phyloP scores from a whole-genome alignment of 140 eudicot species.

The Stevia rebaudiana region DNA sequence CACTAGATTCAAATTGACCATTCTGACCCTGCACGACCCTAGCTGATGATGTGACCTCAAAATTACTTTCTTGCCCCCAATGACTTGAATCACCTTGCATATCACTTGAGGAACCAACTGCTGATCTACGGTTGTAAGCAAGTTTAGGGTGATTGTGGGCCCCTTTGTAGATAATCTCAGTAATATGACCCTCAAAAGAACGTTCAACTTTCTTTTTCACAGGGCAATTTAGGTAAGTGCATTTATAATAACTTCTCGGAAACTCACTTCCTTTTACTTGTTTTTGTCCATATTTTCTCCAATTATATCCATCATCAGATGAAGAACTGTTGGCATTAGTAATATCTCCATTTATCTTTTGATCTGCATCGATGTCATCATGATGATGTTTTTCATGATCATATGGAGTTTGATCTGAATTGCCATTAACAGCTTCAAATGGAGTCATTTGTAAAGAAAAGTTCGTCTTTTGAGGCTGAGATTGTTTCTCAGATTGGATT shows the following conservation, averaged over 20 bases:
- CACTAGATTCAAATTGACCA: conserved; percentile 51
- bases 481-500: conserved; percentile 40
- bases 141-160: conserved; percentile 80
- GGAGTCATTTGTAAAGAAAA: conserved; percentile 23
- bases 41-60: conserved; percentile 53
- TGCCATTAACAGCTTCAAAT: conserved; percentile 22
- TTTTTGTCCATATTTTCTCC: conserved; percentile 91
- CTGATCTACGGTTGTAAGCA: conserved; percentile 49
- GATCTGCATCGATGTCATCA: conserved; percentile 45
- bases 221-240: conserved; percentile 68
- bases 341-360: conserved; percentile 36
- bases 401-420: conserved; percentile 12
- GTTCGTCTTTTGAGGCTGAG: conserved; percentile 31
- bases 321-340: conserved; percentile 38
- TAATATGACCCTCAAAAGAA: conserved; percentile 74
- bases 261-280: conserved; percentile 90
- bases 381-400: conserved; percentile 37
- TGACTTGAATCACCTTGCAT: conserved; percentile 26
- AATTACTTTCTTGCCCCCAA: conserved; percentile 58
- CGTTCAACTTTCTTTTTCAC: conserved; percentile 86
- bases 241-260: conserved; percentile 82
- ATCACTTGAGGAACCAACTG: conserved; percentile 44
- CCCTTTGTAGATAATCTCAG: conserved; percentile 79
- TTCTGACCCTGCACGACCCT: conserved; percentile 29
- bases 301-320: conserved; percentile 76